These are phyloP conservation scores for Sugiyamaella boreocaroliniensis DNA, from an alignment of 805 yeast species.

Conservation along the genomic window DNA sequence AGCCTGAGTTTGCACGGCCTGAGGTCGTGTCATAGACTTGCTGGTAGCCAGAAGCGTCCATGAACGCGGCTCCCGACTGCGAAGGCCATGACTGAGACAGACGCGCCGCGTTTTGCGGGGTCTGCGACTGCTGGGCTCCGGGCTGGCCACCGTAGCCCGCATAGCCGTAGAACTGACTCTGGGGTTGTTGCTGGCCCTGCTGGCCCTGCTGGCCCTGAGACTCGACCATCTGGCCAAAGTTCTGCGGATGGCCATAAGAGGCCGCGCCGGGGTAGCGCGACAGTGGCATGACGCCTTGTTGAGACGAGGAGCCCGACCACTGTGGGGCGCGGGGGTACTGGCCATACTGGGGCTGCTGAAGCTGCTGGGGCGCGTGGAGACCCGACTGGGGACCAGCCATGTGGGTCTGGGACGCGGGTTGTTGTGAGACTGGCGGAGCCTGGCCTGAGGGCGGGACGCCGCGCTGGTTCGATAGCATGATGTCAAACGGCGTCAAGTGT, in stretches of 20 bases:
- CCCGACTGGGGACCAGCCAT: neutral
- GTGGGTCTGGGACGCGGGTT: neutral
- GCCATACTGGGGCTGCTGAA: constrained; percentile 7
- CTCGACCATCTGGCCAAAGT: constrained; percentile 5
- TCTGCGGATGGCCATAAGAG: neutral
- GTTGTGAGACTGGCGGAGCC: neutral
- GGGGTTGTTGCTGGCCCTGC: constrained; percentile 12
- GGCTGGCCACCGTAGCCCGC: neutral
- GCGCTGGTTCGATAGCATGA: neutral
- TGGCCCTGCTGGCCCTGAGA: constrained; percentile 10
- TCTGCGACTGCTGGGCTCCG: neutral
- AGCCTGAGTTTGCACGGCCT: neutral
- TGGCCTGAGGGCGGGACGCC: neutral
- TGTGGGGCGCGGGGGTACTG: neutral
- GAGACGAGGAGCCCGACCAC: constrained; percentile 3
- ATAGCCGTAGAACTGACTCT: constrained; percentile 1
- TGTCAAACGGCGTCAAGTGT: neutral
- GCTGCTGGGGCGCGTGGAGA: constrained; percentile 2
- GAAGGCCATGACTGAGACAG: neutral
- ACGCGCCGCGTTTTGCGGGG: neutral
- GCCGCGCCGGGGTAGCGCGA: neutral
- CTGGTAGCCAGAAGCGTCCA: constrained; percentile 1
- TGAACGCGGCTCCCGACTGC: neutral
- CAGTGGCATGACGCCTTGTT: neutral
- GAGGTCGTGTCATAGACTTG: neutral